phyloP scores from a whole-genome alignment of 1,284 basidiomycete genomes.

The Cryptococcus neoformans region DNA sequence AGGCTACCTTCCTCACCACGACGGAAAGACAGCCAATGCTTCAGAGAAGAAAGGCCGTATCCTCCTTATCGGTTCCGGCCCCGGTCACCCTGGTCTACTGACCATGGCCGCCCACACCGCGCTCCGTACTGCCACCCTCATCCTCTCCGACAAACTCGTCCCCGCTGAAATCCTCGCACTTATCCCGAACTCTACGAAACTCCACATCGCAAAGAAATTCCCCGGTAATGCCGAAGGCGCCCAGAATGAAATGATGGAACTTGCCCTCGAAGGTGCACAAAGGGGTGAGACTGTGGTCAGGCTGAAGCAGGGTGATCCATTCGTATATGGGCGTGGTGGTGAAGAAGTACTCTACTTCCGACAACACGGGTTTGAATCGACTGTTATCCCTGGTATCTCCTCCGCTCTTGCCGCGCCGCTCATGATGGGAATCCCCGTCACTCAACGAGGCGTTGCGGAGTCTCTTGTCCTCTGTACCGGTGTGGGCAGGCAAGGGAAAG shows the following conservation, averaged over 20 bases:
- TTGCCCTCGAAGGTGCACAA: conserved; percentile 75
- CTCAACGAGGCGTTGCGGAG: conserved; percentile 91
- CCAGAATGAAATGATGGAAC: conserved; percentile 89
- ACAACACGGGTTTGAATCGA: conserved; percentile 71
- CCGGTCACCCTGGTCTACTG: conserved; percentile 88
- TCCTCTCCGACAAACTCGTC: conserved; percentile 96
- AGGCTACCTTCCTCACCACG: conserved; percentile 28
- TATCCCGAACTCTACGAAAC: conserved; percentile 64
- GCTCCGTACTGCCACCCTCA: conserved; percentile 73
- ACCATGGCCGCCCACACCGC: conserved; percentile 81
- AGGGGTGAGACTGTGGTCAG: conserved; percentile 83
- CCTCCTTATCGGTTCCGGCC: conserved; percentile 87
- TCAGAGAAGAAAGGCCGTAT: conserved; percentile 60
- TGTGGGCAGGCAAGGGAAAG: conserved; percentile 80
- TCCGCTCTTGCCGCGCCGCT: conserved; percentile 86
- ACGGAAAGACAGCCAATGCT: neutral
- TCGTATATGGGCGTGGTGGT: conserved; percentile 88
- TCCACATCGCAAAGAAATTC: conserved; percentile 89
- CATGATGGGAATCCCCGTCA: conserved; percentile 87
- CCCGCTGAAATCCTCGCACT: conserved; percentile 81
- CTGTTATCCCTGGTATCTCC: conserved; percentile 84
- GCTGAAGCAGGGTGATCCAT: conserved; percentile 96
- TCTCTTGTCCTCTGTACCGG: conserved; percentile 87
- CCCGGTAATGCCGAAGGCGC: conserved; percentile 95
- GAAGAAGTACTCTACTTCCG: conserved; percentile 94